Conservation (phyloP, 148 eudicot genomes). For the Fallopia convolvulus region DNA sequence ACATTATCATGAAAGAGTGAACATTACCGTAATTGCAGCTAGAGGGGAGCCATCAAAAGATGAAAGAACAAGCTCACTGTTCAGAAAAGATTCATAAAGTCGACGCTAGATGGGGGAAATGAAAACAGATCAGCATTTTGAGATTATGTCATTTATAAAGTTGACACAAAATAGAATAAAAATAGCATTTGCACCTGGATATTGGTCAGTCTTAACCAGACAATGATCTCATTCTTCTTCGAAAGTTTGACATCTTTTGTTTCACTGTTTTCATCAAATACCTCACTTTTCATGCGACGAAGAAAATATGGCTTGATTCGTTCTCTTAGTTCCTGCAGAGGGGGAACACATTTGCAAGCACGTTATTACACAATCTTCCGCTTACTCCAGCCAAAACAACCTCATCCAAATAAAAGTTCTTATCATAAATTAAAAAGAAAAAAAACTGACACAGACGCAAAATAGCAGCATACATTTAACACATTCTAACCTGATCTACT, state of each 20-base stretch:
- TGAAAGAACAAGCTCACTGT: constrained; percentile 90
- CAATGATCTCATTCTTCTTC: constrained; percentile 84
- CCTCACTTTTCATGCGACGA: constrained; percentile 89
- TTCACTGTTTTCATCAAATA: constrained; percentile 46
- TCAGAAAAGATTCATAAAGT: constrained; percentile 88
- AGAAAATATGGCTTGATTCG: constrained; percentile 88
- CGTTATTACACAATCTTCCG: not conserved
- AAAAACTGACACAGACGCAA: not conserved
- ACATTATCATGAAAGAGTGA: not conserved
- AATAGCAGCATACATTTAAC: not conserved
- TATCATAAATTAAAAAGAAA: not conserved
- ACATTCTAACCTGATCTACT: not conserved
- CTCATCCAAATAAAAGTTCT: too few species aligned
- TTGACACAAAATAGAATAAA: not conserved
- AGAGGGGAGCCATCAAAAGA: constrained; percentile 98
- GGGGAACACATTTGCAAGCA: not conserved
- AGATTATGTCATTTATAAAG: not conserved
- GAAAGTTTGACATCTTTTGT: constrained; percentile 47
- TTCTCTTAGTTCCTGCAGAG: constrained; percentile 66
- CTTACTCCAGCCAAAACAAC: not conserved
- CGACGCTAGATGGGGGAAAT: constrained; percentile 48
- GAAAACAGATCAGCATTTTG: constrained; percentile 7
- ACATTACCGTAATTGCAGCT: constrained; percentile 89
- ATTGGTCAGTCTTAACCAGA: constrained; percentile 78
- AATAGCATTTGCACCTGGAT: constrained; percentile 52